phyloP scores from a whole-genome alignment of 75 land plant genomes.

The Gnetum montanum region DNA sequence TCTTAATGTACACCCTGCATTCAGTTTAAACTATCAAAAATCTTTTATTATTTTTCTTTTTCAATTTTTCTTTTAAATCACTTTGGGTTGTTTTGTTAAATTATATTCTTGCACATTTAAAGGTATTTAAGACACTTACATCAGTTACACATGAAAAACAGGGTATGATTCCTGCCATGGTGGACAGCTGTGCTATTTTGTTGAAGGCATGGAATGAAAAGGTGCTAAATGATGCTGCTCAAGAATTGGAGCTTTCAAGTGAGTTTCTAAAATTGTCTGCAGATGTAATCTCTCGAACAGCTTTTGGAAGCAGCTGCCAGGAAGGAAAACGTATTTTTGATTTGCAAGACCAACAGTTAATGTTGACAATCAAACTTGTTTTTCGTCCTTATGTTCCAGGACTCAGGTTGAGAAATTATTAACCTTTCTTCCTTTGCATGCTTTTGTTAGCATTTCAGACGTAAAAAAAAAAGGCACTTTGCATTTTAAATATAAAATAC shows the following conservation, averaged over 20 bases:
- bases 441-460: neutral
- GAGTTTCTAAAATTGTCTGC: conserved; percentile 30
- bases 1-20: no score
- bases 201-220: conserved; percentile 15
- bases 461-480: neutral
- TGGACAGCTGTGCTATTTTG: conserved; percentile 8
- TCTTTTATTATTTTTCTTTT: no score
- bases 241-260: conserved; percentile 24
- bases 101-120: no score
- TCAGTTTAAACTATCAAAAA: no score
- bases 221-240: conserved; percentile 1
- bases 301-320: conserved; percentile 50
- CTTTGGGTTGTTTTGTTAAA: no score
- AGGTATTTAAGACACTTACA: no score
- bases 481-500: neutral
- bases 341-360: conserved; percentile 18
- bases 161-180: conserved; percentile 23
- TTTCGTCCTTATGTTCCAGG: conserved; percentile 26
- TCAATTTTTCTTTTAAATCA: no score
- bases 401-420: conserved; percentile 26
- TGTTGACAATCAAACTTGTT: conserved; percentile 7
- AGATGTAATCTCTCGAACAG: conserved; percentile 46
- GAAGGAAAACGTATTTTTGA: conserved; percentile 31
- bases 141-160: no score
- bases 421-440: no score